These are phyloP conservation scores for Crinitomyces ghanaensis DNA, from an alignment of 805 yeast genomes.

Conservation along the genomic window DNA sequence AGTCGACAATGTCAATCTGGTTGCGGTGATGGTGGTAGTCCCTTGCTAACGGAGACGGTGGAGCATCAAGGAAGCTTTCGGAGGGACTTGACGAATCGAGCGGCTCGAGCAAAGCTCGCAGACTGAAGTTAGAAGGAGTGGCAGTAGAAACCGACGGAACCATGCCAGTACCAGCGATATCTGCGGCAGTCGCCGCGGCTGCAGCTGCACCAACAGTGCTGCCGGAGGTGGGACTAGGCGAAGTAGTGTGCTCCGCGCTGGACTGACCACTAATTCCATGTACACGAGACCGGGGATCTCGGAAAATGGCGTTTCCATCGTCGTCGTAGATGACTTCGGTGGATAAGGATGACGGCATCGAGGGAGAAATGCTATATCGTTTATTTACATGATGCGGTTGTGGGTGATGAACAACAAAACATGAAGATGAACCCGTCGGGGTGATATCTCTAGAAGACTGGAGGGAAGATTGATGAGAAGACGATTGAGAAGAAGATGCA, in stretches of 20 bases:
- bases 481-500: conserved; percentile 8
- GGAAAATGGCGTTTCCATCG: too few relatives aligned
- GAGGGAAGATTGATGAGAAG: neutral
- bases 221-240: too few relatives aligned
- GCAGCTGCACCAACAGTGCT: neutral
- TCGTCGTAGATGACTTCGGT: conserved; percentile 1
- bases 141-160: too few relatives aligned
- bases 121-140: conserved; percentile 12
- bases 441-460: neutral
- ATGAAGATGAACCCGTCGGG: neutral
- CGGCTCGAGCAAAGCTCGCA: conserved; percentile 12
- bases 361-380: neutral
- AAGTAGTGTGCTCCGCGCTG: too few relatives aligned
- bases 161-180: too few relatives aligned
- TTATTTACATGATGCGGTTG: neutral
- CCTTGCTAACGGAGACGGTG: neutral
- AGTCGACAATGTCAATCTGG: conserved; percentile 5
- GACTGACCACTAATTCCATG: too few relatives aligned
- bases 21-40: too few relatives aligned
- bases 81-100: conserved; percentile 1
- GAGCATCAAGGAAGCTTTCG: neutral
- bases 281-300: too few relatives aligned
- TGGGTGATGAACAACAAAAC: neutral
- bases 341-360: neutral
- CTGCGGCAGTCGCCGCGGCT: conserved; percentile 1